Base-by-base conservation (phyloP, 805 yeast species). In the Yarrowia sp. region DNA sequence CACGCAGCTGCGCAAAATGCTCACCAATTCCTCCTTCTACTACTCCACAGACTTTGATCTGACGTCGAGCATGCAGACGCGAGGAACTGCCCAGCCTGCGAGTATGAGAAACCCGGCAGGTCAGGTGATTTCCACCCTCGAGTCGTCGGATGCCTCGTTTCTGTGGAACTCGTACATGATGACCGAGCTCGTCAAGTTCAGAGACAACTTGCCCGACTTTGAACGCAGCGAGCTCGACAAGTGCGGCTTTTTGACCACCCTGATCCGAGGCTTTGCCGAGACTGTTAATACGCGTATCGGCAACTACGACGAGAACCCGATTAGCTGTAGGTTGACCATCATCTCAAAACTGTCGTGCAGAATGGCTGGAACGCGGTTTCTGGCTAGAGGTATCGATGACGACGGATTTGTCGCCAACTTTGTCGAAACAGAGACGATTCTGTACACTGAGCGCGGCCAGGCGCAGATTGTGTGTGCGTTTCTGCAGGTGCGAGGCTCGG, bases 121-220 rank as follows among this genome's bases (percentile, higher is more conserved):
- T 4, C 65, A 59, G 52, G 55, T 63, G 16, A 41, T 63, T 48
- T 49, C 72, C 26, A 73, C 72, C 15, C 72, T 74, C 14, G 79
- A 77, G 72, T 82, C 90, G 56, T 89, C 86, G 72, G 94, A 89
- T 75, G 87, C 86, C 63, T 93, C 92, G 72, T 95, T 90, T 76
- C 94, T 95, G 98, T 95, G 99, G 99, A 95, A 95, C 77, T 85
- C 90, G 8, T 94, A 90, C 77, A 86, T 95, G 88, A 89, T 93
- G 88, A 84, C 87, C 68, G 97, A 92, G 71, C 84, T 94, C 64
- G 82, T 91, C 71, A 83, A 85, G 56, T 93, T 89, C 78, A 82
- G 97, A 70, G 83, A 88, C 71, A 89, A 89, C 69, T 79, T 92
- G 68, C 93, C 89, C 48, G 80, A 81, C 5, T 84, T 80, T 19